A percentile compares a stretch with the other conserved stretches of the same genome.
These are phyloP conservation scores for Scheffersomyces titani DNA, from an alignment of 1,139 yeast genomes.

Conservation along the genomic window DNA sequence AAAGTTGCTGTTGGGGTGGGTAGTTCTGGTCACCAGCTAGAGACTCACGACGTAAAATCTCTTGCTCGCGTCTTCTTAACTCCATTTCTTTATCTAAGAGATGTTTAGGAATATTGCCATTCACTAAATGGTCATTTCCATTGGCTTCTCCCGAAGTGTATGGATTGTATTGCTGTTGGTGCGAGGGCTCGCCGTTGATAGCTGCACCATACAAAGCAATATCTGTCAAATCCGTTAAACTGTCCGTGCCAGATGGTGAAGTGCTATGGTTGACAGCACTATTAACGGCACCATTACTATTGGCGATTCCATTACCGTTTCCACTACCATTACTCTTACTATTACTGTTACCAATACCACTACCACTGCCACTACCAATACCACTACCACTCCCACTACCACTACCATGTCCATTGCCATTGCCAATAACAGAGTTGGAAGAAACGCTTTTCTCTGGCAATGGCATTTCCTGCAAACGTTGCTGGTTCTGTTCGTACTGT, in stretches of 20 bases:
- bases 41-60: conserved; percentile 39
- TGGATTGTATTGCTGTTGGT: not conserved
- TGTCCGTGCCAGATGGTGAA: conserved; percentile 15
- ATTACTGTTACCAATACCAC: not conserved
- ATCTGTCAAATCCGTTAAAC: conserved; percentile 46
- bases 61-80: conserved; percentile 46
- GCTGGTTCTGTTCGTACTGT: not conserved
- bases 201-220: conserved; percentile 45
- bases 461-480: not conserved
- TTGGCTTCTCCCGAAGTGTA: conserved; percentile 4
- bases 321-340: not conserved
- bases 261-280: conserved; percentile 2
- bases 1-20: conserved; percentile 3
- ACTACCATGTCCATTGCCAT: not conserved
- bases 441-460: not conserved
- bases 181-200: conserved; percentile 25
- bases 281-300: not conserved
- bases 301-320: not conserved
- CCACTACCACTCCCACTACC: not conserved
- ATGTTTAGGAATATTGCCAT: conserved; percentile 4
- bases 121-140: conserved; percentile 7
- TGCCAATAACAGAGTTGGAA: not conserved
- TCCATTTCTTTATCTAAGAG: conserved; percentile 36
- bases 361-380: conserved; percentile 1
- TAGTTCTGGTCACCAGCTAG: conserved; percentile 10